Conservation (phyloP, 805 yeast species). For the Ogataea nakhonphanomensis region DNA sequence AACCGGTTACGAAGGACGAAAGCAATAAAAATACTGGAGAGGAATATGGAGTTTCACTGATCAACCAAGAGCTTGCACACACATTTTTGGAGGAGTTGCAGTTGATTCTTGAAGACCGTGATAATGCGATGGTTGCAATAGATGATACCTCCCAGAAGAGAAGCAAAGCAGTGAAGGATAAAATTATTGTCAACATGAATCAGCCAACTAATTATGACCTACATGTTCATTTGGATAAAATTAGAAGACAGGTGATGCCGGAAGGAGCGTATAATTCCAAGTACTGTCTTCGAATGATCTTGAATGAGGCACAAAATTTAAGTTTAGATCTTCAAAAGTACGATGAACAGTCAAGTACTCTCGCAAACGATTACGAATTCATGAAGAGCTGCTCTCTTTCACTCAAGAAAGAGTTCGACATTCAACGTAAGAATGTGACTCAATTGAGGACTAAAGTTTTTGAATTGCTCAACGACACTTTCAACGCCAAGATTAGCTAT, state of each 20-base stretch:
- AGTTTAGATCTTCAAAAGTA: constrained; percentile 24
- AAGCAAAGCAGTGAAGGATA: constrained; percentile 12
- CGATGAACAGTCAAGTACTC: constrained; percentile 16
- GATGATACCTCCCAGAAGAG: constrained; percentile 18
- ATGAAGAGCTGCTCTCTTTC: constrained; percentile 1
- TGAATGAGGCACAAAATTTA: constrained; percentile 27
- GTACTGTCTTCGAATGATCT: constrained; percentile 23
- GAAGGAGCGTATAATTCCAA: constrained; percentile 34
- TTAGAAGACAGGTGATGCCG: constrained; percentile 30
- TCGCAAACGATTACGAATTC: constrained; percentile 20
- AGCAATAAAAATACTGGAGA: constrained; percentile 49
- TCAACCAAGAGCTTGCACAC: constrained; percentile 69
- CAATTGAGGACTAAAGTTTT: constrained; percentile 46
- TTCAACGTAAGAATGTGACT: constrained; percentile 41
- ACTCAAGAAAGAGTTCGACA: constrained; percentile 36
- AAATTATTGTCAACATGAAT: constrained; percentile 11
- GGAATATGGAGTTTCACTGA: constrained; percentile 73
- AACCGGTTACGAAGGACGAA: constrained; percentile 38
- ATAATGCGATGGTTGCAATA: constrained; percentile 30
- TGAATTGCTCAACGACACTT: constrained; percentile 56
- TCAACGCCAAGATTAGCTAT: constrained; percentile 77
- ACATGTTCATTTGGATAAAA: constrained; percentile 30
- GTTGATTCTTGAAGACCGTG: constrained; percentile 44
- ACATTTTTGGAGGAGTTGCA: constrained; percentile 55
- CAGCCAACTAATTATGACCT: constrained; percentile 29